Evolutionary conservation across 208 protist genomes (phyloP), one percentile per base, ranked within the genome.

Genomic region (Crithidia thermophila): DNA sequence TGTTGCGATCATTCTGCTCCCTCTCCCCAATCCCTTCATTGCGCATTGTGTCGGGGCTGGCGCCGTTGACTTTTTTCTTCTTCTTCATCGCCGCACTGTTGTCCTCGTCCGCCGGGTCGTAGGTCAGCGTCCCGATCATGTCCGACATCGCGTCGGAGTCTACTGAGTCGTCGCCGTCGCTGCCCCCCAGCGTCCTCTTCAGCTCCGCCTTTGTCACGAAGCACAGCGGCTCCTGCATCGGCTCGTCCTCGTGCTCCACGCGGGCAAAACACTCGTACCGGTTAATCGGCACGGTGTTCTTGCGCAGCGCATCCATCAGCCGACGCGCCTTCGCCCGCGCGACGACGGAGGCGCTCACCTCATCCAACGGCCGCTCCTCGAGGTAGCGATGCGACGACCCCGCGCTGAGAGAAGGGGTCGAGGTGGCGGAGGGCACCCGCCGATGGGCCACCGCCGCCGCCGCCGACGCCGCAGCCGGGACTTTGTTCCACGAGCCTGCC

Each of bases 271-370:
- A 83, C 65, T 85, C 79, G 61, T 82, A 86, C 40, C 89, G 86
- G 63, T 93, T 86, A 23, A 91, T 89, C 11, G 89, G 89, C 28
- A 95, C 75, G 34, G 86, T 79, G 33, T 81, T 76, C 37, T 62
- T 61, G 11, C 82, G 84, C 47, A 95, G 78, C 45, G 73, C 60
- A 57, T 92, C 77, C 57, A 95, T 77, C 30, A 95, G 31, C 9
- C 74, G 75, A 10, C 89, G 75, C 2, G 86, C 87, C 62, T 91
- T 88, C 8, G 84, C 81, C 21, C 89, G 76, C 14, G 89, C 89
- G 14, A 95, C 67, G 46, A 88, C 68, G 20, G 82, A 88, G 20
- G 65, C 66, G 39, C 70, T 82, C 46, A 95, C 89, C 62, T 89
- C 86, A 66, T 95, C 71, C 60, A 75, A 53, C 49, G 80, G 84